phyloP scores from a whole-genome alignment of 495 filamentous ascomycete species.

The Rostrohypoxylon terebratum region DNA sequence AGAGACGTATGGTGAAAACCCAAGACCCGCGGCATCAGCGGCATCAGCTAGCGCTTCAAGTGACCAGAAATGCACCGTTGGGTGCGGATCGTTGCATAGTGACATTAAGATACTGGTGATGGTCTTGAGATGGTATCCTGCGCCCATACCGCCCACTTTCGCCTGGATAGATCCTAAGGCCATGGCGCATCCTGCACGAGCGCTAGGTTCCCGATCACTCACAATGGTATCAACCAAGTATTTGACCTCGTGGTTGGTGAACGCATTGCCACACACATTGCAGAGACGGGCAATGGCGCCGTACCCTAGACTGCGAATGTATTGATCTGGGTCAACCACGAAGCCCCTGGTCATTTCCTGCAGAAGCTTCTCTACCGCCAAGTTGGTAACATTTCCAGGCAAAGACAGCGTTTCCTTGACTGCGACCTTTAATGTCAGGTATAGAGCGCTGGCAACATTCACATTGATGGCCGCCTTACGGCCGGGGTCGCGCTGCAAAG shows the following conservation, averaged over 20 bases:
- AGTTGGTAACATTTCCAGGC: constrained; percentile 76
- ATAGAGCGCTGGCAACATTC: constrained; percentile 85
- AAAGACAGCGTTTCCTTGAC: constrained; percentile 79
- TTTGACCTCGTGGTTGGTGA: constrained; percentile 90
- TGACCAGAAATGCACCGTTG: constrained; percentile 95
- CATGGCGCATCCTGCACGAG: constrained; percentile 92
- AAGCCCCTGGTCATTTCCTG: constrained; percentile 87
- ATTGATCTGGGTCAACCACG: constrained; percentile 83
- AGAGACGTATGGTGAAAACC: constrained; percentile 89
- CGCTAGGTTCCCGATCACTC: constrained; percentile 89
- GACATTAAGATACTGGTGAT: constrained; percentile 97
- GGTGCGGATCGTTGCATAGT: constrained; percentile 94
- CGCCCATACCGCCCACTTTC: constrained; percentile 97
- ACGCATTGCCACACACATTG: constrained; percentile 85
- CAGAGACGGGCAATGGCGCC: constrained; percentile 92
- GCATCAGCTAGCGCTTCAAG: constrained; percentile 88
- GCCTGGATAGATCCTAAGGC: constrained; percentile 94
- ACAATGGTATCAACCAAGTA: constrained; percentile 94
- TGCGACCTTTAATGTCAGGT: constrained; percentile 84
- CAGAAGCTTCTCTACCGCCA: constrained; percentile 85
- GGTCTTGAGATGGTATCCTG: constrained; percentile 95
- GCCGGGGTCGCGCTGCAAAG: constrained; percentile 85
- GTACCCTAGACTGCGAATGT: constrained; percentile 85
- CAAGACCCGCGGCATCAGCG: constrained; percentile 91
- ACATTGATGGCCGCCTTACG: constrained; percentile 89